These are phyloP conservation scores for Coemansia sp. DNA, from an alignment of 192 early-diverging fungal genomes.

Conservation along the genomic window DNA sequence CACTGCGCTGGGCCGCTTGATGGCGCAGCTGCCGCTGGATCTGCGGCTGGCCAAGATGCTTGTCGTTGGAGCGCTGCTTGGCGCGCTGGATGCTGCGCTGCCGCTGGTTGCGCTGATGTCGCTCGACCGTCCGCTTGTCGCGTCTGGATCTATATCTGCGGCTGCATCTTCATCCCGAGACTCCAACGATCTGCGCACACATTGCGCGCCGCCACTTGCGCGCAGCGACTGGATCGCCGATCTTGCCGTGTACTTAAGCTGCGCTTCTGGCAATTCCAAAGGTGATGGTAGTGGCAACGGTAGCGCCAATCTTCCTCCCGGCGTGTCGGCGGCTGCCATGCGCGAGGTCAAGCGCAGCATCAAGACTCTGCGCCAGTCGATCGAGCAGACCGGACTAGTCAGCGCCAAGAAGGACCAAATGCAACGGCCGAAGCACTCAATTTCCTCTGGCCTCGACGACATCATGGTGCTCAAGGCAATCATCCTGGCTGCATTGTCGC, in stretches of 20 bases:
- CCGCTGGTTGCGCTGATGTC: conserved; percentile 67
- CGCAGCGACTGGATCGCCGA: conserved; percentile 73
- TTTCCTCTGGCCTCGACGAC: background rate
- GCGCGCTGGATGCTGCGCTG: conserved; percentile 71
- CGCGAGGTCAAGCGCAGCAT: conserved; percentile 63
- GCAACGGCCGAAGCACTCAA: no score
- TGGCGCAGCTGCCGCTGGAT: conserved; percentile 75
- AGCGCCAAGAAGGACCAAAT: background rate
- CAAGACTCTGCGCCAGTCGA: conserved; percentile 60
- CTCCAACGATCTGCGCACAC: background rate
- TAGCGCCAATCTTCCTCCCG: no score
- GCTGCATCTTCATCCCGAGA: conserved; percentile 45
- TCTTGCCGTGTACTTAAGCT: conserved; percentile 40
- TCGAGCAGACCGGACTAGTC: conserved; percentile 25
- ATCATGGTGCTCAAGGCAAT: conserved; percentile 68
- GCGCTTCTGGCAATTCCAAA: no score
- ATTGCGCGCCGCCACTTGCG: background rate
- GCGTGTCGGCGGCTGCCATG: conserved; percentile 63
- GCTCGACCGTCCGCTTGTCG: conserved; percentile 22
- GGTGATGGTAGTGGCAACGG: no score
- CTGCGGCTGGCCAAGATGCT: conserved; percentile 77
- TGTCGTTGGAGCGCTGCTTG: conserved; percentile 70
- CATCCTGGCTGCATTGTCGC: conserved; percentile 82
- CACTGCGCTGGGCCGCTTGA: conserved; percentile 68
- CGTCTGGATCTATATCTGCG: background rate